phyloP scores from a whole-genome alignment of 192 early-diverging fungal species.

The Rhizophagus clarus region DNA sequence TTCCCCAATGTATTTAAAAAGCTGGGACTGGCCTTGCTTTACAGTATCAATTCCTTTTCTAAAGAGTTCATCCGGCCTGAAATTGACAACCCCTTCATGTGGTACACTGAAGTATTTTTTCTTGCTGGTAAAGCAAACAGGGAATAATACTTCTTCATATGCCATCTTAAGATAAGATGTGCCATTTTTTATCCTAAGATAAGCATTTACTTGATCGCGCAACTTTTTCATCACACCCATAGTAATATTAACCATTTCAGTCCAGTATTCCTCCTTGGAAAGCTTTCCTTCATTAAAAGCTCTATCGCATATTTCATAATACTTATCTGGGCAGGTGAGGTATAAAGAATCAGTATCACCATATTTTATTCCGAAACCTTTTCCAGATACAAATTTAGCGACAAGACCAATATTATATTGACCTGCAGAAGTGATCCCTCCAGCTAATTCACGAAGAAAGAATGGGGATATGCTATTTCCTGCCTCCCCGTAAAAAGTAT shows the following conservation, averaged over 20 bases:
- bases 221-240: conserved; percentile 14
- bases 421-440: not conserved
- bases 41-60: conserved; percentile 4
- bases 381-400: not conserved
- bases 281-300: not conserved
- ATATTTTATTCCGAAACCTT: not conserved
- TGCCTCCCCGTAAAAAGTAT: conserved; percentile 1
- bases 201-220: conserved; percentile 2
- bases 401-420: not conserved
- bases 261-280: too few relatives aligned
- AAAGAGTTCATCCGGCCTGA: conserved; percentile 1
- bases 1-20: not conserved
- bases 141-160: conserved; percentile 13
- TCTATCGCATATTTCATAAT: not conserved
- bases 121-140: not conserved
- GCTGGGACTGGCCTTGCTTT: not conserved
- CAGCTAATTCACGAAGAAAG: not conserved
- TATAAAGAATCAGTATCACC: not conserved
- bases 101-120: conserved; percentile 16
- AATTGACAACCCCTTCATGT: not conserved
- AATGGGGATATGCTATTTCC: not conserved
- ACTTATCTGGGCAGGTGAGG: too few relatives aligned
- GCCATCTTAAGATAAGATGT: conserved; percentile 26
- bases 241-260: conserved; percentile 18
- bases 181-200: not conserved